Evolutionary conservation across 768 basidiomycete genomes (phyloP).

Genomic region (Lentinula edodes): DNA sequence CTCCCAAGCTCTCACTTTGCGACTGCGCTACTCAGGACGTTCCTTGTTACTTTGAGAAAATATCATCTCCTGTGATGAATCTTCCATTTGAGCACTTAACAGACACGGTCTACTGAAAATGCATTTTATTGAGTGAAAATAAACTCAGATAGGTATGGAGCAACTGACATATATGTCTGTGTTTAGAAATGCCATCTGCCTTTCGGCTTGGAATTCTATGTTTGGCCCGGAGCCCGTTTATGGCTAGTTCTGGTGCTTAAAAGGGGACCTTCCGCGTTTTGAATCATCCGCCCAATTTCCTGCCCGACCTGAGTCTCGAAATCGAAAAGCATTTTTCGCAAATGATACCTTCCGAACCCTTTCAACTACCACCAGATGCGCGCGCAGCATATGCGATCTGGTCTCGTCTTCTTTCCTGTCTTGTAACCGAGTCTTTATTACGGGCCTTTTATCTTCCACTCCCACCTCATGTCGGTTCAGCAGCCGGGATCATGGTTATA

Average conservation of each 20-base stretch:
- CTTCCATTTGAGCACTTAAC: background rate
- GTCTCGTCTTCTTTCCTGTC: constrained; percentile 42
- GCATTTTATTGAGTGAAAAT: background rate
- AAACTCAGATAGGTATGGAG: background rate
- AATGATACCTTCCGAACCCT: constrained; percentile 1
- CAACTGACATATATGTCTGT: background rate
- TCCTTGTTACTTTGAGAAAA: background rate
- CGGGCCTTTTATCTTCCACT: constrained; percentile 35
- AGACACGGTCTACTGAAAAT: background rate
- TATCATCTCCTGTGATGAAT: background rate
- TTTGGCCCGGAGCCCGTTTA: constrained; percentile 1
- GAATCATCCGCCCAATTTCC: background rate
- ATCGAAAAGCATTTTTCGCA: background rate
- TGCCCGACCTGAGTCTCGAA: background rate
- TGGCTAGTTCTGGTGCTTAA: background rate
- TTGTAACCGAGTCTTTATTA: constrained; percentile 43
- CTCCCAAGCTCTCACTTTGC: background rate
- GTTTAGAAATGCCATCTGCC: background rate
- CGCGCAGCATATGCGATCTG: constrained; percentile 41
- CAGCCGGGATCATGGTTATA: constrained; percentile 30
- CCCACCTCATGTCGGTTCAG: constrained; percentile 13
- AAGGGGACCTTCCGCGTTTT: background rate
- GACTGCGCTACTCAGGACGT: background rate
- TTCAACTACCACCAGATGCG: constrained; percentile 22
- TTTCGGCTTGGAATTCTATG: background rate